These are phyloP conservation scores for Aspergillus neotritici DNA, from an alignment of 2,329 filamentous ascomycete genomes.

Conservation along the genomic window DNA sequence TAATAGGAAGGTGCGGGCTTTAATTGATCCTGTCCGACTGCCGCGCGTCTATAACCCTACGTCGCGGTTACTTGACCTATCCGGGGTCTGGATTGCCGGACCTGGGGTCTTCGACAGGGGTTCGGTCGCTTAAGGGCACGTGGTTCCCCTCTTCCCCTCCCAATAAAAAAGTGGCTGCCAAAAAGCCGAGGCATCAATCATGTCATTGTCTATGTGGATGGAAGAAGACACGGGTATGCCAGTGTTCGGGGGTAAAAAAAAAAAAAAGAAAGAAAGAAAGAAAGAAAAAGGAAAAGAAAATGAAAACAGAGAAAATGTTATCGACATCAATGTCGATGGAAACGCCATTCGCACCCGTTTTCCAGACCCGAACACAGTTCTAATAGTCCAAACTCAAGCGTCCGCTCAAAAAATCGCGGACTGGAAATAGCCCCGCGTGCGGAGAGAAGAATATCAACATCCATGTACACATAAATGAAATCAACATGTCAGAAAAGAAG, in stretches of 20 bases:
- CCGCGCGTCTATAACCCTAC: constrained; percentile 11
- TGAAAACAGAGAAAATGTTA: constrained; percentile 25
- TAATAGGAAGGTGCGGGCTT: constrained; percentile 23
- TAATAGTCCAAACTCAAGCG: constrained; percentile 35
- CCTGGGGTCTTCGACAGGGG: neutral
- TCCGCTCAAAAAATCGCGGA: constrained; percentile 25
- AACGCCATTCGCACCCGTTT: constrained; percentile 42
- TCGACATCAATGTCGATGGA: constrained; percentile 28
- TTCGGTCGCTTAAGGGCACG: constrained; percentile 6
- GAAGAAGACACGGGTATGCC: constrained; percentile 18
- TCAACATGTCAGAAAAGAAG: constrained; percentile 12
- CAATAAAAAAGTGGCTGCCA: constrained; percentile 1
- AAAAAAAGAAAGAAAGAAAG: constrained; percentile 14
- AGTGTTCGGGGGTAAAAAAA: constrained; percentile 28
- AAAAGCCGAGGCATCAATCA: neutral
- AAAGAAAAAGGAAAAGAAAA: constrained; percentile 16
- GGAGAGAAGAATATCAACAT: constrained; percentile 34
- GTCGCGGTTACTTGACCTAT: constrained; percentile 5
- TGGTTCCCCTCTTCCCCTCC: neutral
- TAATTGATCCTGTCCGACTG: constrained; percentile 25
- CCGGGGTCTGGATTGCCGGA: constrained; percentile 4
- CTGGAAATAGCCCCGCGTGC: constrained; percentile 20
- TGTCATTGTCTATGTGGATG: constrained; percentile 3
- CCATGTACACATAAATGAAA: constrained; percentile 33
- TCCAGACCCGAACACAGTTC: constrained; percentile 41